phyloP scores from a whole-genome alignment of 225 moss, liverwort and hornwort species.

The Rhytidiadelphus loreus region DNA sequence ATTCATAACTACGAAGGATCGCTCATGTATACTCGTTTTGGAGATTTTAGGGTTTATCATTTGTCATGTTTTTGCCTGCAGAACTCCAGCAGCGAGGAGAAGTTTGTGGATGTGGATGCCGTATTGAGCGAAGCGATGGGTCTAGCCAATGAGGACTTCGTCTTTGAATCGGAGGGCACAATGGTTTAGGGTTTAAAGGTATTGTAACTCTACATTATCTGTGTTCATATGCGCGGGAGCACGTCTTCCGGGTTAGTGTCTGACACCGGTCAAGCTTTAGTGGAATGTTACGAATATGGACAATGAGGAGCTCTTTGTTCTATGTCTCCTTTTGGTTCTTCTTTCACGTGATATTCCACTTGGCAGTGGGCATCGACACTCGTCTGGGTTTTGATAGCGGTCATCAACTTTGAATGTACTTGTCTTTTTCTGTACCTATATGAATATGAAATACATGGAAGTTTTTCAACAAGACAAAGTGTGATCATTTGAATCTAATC shows the following conservation, averaged over 20 bases:
- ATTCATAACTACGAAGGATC: background rate
- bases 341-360: background rate
- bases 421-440: background rate
- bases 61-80: slow-evolving; percentile 12
- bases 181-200: slow-evolving; percentile 25
- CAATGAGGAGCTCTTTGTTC: background rate
- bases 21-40: background rate
- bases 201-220: background rate
- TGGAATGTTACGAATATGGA: background rate
- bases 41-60: background rate
- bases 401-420: background rate
- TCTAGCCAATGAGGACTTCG: slow-evolving; percentile 39
- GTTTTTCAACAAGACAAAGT: background rate
- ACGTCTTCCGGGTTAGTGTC: background rate
- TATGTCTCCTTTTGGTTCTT: background rate
- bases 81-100: slow-evolving; percentile 47
- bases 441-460: background rate
- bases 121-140: slow-evolving; percentile 56
- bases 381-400: background rate
- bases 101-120: slow-evolving; percentile 75
- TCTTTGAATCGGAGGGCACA: slow-evolving; percentile 69
- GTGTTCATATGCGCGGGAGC: background rate
- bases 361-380: background rate
- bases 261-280: background rate
- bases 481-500: background rate